Evolutionary conservation across 2,329 filamentous ascomycete genomes (phyloP), one percentile per base, ranked within the genome.

Genomic region (Ceratocystis cubensis): DNA sequence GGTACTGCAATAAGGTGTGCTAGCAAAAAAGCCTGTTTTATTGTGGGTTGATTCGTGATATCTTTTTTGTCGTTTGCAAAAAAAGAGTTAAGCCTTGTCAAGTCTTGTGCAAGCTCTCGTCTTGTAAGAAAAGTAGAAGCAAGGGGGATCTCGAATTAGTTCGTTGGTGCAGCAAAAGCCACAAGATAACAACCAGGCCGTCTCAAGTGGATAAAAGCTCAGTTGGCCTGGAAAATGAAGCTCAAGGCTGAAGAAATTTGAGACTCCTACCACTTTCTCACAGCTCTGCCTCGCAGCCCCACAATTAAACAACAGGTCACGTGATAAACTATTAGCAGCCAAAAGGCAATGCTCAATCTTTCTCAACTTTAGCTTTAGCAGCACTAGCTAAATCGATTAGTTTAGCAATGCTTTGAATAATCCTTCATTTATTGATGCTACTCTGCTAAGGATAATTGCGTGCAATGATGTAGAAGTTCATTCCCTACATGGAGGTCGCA

Each of bases 221-320:
- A 20, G 56, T 37, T 59, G 56, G 56, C 28, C 25, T 59, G 30
- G 56, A 45, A 48, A 61, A 46, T n/a, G 44, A n/a, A 30, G 37
- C 66, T 57, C 66, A 61, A 68, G 66, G 66, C 66, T 68, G 66
- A 68, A 68, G 66, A 68, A 68, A 68, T 68, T 68, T 68, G 64
- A 64, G 28, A 61, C 64, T 61, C 59, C 56, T 61, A 61, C 66
- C 53, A 37, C 33, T 63, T 57, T 59, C 64, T 30, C 30, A 50
- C 63, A 66, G 66, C 66, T 66, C 50, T 37, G 64, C 66, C 66
- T 68, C 61, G 66, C 46, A 25, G 66, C 28, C 63, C 64, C 66
- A 68, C 64, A 68, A 33, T 59, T 63, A 44, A 63, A n/a, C 30
- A 25, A 44, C 3, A 13, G 1, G 37, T 68, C 66, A 66, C 66